Conservation (phyloP, 202 grass and related monocot species). For the Zizania palustris region DNA sequence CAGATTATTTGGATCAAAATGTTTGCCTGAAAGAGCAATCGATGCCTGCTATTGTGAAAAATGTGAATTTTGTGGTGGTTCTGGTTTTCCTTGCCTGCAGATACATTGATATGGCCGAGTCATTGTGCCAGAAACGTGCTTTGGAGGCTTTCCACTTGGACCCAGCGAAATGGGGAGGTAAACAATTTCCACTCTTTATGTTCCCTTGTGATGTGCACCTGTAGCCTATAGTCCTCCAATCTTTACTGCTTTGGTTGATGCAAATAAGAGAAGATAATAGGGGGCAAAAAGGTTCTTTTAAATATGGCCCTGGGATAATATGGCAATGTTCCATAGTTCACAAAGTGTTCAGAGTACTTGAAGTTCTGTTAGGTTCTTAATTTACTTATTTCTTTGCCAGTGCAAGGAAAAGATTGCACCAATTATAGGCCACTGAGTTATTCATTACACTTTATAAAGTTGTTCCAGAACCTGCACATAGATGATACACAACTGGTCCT, state of each 20-base stretch:
- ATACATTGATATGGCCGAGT: constrained; percentile 94
- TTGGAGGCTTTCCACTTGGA: constrained; percentile 87
- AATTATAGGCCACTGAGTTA: constrained; percentile 2
- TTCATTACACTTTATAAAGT: constrained; percentile 1
- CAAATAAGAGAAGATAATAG: constrained; percentile 7
- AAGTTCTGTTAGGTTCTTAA: constrained; percentile 18
- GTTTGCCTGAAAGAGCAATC: constrained; percentile 7
- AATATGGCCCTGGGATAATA: constrained; percentile 16
- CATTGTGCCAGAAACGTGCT: constrained; percentile 94
- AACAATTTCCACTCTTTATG: constrained; percentile 5
- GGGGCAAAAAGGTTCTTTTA: background rate
- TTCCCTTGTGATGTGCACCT: background rate
- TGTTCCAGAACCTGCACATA: constrained; percentile 23
- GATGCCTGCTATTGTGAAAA: background rate
- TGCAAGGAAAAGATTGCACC: background rate
- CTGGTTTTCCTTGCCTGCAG: constrained; percentile 50
- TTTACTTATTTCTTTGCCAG: background rate
- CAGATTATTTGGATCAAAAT: background rate
- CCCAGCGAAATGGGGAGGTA: constrained; percentile 97
- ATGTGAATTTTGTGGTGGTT: constrained; percentile 29
- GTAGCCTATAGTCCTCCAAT: background rate
- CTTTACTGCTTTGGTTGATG: constrained; percentile 28
- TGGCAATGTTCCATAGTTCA: constrained; percentile 19
- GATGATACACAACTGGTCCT: constrained; percentile 12
- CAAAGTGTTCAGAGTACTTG: constrained; percentile 8